Evolutionary conservation across 1,139 yeast species (phyloP).

Genomic region (Suhomyces bokatorum): DNA sequence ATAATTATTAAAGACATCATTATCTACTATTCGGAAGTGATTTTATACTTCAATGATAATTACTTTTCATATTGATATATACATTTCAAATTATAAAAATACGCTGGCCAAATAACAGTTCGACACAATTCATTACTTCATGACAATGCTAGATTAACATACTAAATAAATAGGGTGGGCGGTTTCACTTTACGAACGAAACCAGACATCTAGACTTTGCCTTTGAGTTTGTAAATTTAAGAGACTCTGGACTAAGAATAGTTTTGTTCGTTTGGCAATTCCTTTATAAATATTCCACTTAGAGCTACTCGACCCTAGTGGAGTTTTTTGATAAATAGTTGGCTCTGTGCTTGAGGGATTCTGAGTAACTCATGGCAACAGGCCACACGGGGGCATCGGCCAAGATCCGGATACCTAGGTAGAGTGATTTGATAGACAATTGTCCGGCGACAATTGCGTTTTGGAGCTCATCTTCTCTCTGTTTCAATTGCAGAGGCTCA

Average conservation of each 20-base stretch:
- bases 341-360: slow-evolving; percentile 70
- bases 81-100: too few relatives aligned
- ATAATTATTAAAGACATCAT: too few relatives aligned
- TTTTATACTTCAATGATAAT: too few relatives aligned
- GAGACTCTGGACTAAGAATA: neutral
- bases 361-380: slow-evolving; percentile 71
- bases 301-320: slow-evolving; percentile 6
- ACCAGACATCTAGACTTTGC: too few relatives aligned
- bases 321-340: slow-evolving; percentile 23
- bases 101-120: too few relatives aligned
- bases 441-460: slow-evolving; percentile 36
- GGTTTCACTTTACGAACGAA: neutral
- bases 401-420: slow-evolving; percentile 67
- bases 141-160: slow-evolving; percentile 2
- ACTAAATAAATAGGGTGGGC: neutral
- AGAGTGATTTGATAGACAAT: slow-evolving; percentile 56
- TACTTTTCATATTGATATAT: too few relatives aligned
- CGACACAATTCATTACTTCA: slow-evolving; percentile 3
- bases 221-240: too few relatives aligned
- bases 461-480: slow-evolving; percentile 3
- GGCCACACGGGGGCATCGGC: slow-evolving; percentile 89
- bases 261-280: neutral
- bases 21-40: too few relatives aligned
- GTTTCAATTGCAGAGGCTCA: neutral
- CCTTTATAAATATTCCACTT: neutral